Evolutionary conservation across 805 yeast species (phyloP).

Genomic region (Monosporozyma servazzii): DNA sequence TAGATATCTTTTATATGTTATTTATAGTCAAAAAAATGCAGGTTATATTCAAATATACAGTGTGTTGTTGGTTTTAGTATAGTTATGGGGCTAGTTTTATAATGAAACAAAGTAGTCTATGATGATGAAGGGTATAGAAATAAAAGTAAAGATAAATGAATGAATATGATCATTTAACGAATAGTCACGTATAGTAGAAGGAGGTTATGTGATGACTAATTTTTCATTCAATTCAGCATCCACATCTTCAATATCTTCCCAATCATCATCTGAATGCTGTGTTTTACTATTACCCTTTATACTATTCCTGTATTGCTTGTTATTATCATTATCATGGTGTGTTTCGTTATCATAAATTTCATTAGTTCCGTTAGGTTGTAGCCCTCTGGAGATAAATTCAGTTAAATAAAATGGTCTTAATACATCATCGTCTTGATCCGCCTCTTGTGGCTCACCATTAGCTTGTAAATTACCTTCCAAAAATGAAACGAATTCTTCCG

Average conservation of each 20-base stretch:
- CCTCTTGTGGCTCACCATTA: slow-evolving; percentile 1
- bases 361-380: slow-evolving; percentile 9
- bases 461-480: slow-evolving; percentile 8
- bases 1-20: not conserved
- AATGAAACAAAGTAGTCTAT: not conserved
- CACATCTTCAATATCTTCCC: slow-evolving; percentile 35
- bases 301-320: not conserved
- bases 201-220: slow-evolving; percentile 9
- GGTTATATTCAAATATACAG: not conserved
- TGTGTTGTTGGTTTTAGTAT: not conserved
- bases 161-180: not conserved
- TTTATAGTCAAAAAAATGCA: not conserved
- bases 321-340: not conserved
- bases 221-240: slow-evolving; percentile 25
- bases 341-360: slow-evolving; percentile 12
- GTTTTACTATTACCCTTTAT: not conserved
- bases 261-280: slow-evolving; percentile 14
- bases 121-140: not conserved
- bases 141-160: not conserved
- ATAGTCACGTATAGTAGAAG: not conserved
- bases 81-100: not conserved
- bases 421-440: slow-evolving; percentile 14
- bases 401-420: slow-evolving; percentile 42
- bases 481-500: slow-evolving; percentile 82
- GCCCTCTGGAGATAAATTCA: slow-evolving; percentile 24